Percentiles rank a stretch among this genome's conserved stretches.
Evolutionary conservation across 1,284 basidiomycete species (phyloP).

Genomic region (Cryptococcus sp.): DNA sequence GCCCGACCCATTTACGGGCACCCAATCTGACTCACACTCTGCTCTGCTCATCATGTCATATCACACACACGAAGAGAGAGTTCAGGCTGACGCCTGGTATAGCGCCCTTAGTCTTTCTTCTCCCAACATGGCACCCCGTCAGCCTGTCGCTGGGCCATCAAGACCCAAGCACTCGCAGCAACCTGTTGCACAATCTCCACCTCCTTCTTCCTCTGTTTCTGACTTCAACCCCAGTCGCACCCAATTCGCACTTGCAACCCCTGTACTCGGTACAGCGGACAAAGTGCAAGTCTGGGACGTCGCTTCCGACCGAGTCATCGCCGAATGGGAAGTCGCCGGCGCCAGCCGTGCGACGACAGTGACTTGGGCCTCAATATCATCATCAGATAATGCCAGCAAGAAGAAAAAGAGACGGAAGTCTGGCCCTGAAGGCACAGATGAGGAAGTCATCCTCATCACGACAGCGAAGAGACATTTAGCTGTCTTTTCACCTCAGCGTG

Average conservation of each 20-base stretch:
- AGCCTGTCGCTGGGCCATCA: constrained; percentile 47
- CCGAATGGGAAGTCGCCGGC: constrained; percentile 52
- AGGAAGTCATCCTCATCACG: constrained; percentile 44
- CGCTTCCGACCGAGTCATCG: constrained; percentile 41
- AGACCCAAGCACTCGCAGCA: constrained; percentile 33
- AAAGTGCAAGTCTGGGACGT: constrained; percentile 52
- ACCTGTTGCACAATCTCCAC: constrained; percentile 37
- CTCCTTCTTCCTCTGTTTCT: constrained; percentile 47
- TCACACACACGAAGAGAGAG: background rate
- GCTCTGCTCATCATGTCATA: background rate
- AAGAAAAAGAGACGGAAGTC: constrained; percentile 39
- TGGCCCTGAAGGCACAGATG: constrained; percentile 33
- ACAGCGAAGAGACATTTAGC: constrained; percentile 36
- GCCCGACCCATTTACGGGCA: constrained; percentile 49
- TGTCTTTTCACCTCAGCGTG: constrained; percentile 35
- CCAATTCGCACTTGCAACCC: constrained; percentile 47
- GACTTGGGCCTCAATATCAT: constrained; percentile 34
- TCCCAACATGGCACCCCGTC: constrained; percentile 38
- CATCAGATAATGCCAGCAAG: constrained; percentile 24
- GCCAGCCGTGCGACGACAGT: constrained; percentile 45
- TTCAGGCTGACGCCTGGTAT: constrained; percentile 14
- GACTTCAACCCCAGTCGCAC: constrained; percentile 49
- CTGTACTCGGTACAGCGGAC: constrained; percentile 49
- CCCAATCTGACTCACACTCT: constrained; percentile 36
- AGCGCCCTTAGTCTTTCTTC: constrained; percentile 2